Evolutionary conservation across 2,329 filamentous ascomycete species (phyloP), one percentile per base, ranked within the genome.

Genomic region (Uncinocarpus reesii): DNA sequence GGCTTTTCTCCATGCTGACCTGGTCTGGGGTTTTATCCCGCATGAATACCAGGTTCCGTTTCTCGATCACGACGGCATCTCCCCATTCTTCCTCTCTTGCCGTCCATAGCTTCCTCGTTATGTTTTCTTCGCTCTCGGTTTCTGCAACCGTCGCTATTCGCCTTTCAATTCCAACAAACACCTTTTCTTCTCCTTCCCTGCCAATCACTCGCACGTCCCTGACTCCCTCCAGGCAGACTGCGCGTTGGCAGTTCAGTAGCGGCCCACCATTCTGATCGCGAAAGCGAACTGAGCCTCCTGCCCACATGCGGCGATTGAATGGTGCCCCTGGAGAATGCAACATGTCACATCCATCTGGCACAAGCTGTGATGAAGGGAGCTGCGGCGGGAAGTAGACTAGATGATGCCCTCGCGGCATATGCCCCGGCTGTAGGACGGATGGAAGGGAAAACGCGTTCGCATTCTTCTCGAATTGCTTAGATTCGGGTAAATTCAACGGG

Each of bases 301-400:
- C 86, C 92, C 92, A 98, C 70, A 98, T 79, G 15, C 92, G 80
- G 18, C 85, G 77, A 43, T 74, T 74, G 62, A 85, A 95, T 1
- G 81, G 80, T 3, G 62, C 62, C 1, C 83, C 86, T 0, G 90
- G 90, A 20, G 74, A 81, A 61, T 95, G 87, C 46, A 83, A 72
- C 3, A 78, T 71, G 62, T 96, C 90, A 1, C 89, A 93, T 49
- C 92, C 90, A 68, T 98, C 92, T 1, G 79, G 71, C 15, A 87
- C 75, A 36, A 96, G 76, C 28, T 71, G 57, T 6, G 75, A 77
- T 11, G 78, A 69, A 0, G 76, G 71, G 15, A 83, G 70, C 53
- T 80, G 77, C 8, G 84, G 77, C 51, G 88, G 86, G 68, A 95
- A 95, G 70, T 93, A 93, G 55, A 90, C 79, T 29, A 95, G 74